A percentile compares a stretch with the other conserved stretches of the same genome.
These are phyloP conservation scores for Cutaneotrichosporon sp. DNA, from an alignment of 1,284 basidiomycete genomes.

Conservation along the genomic window DNA sequence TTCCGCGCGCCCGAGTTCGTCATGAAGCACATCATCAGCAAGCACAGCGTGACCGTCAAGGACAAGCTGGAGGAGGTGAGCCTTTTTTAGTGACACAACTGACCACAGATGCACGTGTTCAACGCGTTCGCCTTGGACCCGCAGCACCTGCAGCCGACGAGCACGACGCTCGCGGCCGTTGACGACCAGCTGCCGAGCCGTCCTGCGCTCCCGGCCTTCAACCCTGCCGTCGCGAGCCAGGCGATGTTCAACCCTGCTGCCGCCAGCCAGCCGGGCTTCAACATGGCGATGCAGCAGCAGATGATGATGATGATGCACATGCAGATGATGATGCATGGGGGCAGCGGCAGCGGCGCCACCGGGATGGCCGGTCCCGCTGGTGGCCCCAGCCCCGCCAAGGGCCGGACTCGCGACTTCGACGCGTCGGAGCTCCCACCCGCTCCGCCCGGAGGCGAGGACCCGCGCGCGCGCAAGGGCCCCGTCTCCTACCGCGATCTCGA, in stretches of 20 bases:
- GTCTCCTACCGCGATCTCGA: constrained; percentile 52
- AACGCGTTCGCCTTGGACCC: constrained; percentile 94
- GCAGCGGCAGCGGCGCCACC: too few species aligned
- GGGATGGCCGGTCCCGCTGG: constrained; percentile 7
- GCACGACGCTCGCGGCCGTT: constrained; percentile 48
- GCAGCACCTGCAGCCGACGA: constrained; percentile 74
- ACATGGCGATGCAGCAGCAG: constrained; percentile 51
- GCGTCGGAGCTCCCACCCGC: constrained; percentile 28
- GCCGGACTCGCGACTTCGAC: constrained; percentile 19
- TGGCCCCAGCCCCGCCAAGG: constrained; percentile 14
- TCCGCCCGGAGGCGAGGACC: constrained; percentile 47
- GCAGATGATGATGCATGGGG: too few species aligned
- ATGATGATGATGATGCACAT: constrained; percentile 56
- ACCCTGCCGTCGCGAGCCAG: constrained; percentile 26
- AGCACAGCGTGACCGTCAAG: constrained; percentile 74
- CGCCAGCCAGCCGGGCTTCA: constrained; percentile 27
- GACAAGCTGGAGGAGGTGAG: constrained; percentile 51
- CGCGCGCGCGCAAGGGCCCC: constrained; percentile 46
- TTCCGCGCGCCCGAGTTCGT: constrained; percentile 95
- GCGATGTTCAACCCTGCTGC: constrained; percentile 27
- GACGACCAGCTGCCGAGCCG: constrained; percentile 42
- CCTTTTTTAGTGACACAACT: too few species aligned
- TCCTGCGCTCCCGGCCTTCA: constrained; percentile 29
- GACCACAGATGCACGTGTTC: constrained; percentile 72
- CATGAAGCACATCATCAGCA: constrained; percentile 89